Evolutionary conservation across 2,329 filamentous ascomycete species (phyloP).

Genomic region (Curvularia lunata): DNA sequence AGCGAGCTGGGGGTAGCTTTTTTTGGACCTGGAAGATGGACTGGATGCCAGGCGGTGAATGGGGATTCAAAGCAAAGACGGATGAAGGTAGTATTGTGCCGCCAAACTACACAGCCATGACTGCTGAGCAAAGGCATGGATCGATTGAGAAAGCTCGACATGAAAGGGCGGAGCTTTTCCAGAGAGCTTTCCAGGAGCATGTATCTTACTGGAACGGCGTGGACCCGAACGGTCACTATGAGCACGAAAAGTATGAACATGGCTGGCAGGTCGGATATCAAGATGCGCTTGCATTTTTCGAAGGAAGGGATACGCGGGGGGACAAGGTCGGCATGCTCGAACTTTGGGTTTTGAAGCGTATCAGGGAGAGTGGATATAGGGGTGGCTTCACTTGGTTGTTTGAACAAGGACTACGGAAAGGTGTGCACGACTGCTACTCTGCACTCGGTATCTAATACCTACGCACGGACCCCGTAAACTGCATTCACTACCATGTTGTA

Average conservation of each 20-base stretch:
- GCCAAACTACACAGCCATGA: slow-evolving; percentile 42
- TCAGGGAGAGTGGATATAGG: slow-evolving; percentile 58
- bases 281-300: slow-evolving; percentile 62
- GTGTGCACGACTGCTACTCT: slow-evolving; percentile 51
- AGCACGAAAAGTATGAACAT: slow-evolving; percentile 62
- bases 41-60: slow-evolving; percentile 67
- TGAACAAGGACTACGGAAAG: slow-evolving; percentile 58
- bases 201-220: slow-evolving; percentile 58
- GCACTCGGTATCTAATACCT: slow-evolving; percentile 26
- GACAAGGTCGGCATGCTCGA: slow-evolving; percentile 65
- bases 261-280: slow-evolving; percentile 63
- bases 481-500: neutral
- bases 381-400: slow-evolving; percentile 59
- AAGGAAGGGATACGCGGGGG: slow-evolving; percentile 44
- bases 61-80: slow-evolving; percentile 63
- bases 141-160: slow-evolving; percentile 51
- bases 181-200: slow-evolving; percentile 52
- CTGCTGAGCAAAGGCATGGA: slow-evolving; percentile 20
- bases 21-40: slow-evolving; percentile 69
- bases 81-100: slow-evolving; percentile 51
- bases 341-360: slow-evolving; percentile 63
- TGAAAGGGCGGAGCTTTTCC: slow-evolving; percentile 47
- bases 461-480: neutral
- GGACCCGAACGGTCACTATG: slow-evolving; percentile 54
- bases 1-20: slow-evolving; percentile 59